Evolutionary conservation across 2,329 filamentous ascomycete genomes (phyloP).

Genomic region (Trichoderma lentiforme): DNA sequence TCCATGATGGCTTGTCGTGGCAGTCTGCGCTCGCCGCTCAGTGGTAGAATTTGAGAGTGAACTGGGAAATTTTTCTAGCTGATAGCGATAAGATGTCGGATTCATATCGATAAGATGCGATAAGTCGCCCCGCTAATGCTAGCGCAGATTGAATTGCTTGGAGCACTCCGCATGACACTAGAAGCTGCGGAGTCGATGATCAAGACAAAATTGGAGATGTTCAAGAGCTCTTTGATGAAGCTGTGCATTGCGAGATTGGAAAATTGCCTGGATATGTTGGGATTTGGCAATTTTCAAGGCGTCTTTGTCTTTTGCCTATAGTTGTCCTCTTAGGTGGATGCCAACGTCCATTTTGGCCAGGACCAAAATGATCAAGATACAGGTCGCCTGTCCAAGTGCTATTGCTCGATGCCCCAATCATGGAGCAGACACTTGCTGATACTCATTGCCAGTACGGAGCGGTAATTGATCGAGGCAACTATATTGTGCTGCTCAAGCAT

Average conservation of each 20-base stretch:
- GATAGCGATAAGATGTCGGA: constrained; percentile 15
- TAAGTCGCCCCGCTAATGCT: neutral
- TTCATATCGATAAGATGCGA: constrained; percentile 16
- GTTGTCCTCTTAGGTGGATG: neutral
- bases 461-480: neutral
- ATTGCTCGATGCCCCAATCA: neutral
- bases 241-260: neutral
- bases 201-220: neutral
- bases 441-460: neutral
- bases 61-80: constrained; percentile 19
- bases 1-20: constrained; percentile 54
- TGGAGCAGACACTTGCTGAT: neutral
- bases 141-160: neutral
- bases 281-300: neutral
- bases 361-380: neutral
- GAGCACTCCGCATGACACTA: neutral
- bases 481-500: neutral
- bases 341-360: neutral
- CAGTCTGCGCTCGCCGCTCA: constrained; percentile 19
- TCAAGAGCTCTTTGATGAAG: neutral
- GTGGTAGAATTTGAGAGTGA: constrained; percentile 16
- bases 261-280: neutral
- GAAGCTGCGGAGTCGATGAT: neutral
- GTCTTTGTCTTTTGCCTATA: neutral
- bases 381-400: neutral